phyloP scores from a whole-genome alignment of 768 basidiomycete genomes.

The Lentinula lateritia region DNA sequence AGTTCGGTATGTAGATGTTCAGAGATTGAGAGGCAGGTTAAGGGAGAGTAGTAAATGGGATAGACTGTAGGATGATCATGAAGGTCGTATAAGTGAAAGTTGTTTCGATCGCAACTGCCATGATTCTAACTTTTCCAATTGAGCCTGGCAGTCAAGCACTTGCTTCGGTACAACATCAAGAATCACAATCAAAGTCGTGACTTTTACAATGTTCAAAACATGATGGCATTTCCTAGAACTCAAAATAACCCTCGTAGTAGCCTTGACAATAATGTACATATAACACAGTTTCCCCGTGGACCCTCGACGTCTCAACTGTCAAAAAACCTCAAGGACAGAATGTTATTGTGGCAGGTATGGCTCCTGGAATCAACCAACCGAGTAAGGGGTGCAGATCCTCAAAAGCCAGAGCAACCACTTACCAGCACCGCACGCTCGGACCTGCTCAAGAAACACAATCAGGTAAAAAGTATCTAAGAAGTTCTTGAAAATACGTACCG shows the following conservation, averaged over 20 bases:
- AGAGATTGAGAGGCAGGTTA: not conserved
- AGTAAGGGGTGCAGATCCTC: not conserved
- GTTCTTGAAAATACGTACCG: conserved; percentile 15
- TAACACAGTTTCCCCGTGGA: not conserved
- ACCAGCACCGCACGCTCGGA: not conserved
- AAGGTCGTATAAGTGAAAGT: not conserved
- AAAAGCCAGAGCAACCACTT: not conserved
- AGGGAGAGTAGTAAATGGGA: not conserved
- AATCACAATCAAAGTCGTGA: not conserved
- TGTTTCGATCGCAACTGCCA: not conserved
- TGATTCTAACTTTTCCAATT: not conserved
- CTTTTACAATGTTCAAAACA: not conserved
- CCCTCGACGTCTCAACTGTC: not conserved
- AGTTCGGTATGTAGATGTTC: not conserved
- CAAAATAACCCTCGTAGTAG: not conserved
- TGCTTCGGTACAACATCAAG: not conserved
- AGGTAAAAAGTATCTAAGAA: not conserved
- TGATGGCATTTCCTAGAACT: not conserved
- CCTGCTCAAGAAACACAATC: not conserved
- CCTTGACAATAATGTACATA: not conserved
- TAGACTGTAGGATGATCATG: not conserved
- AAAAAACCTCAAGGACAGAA: not conserved
- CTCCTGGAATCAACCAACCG: not conserved
- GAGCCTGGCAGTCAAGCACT: not conserved
- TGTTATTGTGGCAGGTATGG: not conserved